Percentiles rank a stretch among this genome's conserved stretches.
These are phyloP conservation scores for Annulohypoxylon bovei DNA, from an alignment of 495 filamentous ascomycete genomes.

Conservation along the genomic window DNA sequence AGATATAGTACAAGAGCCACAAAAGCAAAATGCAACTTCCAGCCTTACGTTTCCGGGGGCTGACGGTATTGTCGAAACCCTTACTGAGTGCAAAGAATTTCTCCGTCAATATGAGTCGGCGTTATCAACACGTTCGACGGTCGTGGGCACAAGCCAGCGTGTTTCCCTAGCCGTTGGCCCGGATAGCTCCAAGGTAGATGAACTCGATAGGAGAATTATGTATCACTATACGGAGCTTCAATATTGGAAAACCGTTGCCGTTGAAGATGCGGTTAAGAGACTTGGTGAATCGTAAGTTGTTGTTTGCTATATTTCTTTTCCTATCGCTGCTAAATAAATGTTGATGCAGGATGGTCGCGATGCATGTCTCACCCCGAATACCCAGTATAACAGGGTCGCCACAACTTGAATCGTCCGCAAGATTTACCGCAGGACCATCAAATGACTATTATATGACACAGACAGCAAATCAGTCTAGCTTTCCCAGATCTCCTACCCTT, in stretches of 20 bases:
- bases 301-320: neutral
- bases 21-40: constrained; percentile 10
- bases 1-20: constrained; percentile 19
- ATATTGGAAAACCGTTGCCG: constrained; percentile 15
- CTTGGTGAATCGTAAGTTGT: constrained; percentile 36
- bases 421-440: neutral
- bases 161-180: constrained; percentile 26
- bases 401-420: constrained; percentile 9
- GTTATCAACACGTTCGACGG: constrained; percentile 10
- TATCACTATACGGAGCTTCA: constrained; percentile 30
- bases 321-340: constrained; percentile 1
- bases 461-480: neutral
- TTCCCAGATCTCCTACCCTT: constrained; percentile 24
- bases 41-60: constrained; percentile 20
- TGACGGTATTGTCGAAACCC: constrained; percentile 31
- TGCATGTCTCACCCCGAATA: neutral
- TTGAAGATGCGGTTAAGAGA: constrained; percentile 13
- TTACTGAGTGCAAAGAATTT: constrained; percentile 40
- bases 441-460: neutral
- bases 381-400: neutral
- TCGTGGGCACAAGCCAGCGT: constrained; percentile 23
- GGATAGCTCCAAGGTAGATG: constrained; percentile 32
- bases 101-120: constrained; percentile 38
- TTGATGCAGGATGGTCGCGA: constrained; percentile 16
- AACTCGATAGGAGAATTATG: constrained; percentile 37